Conservation (phyloP, 2,329 filamentous ascomycete species). For the Curvularia sp. region DNA sequence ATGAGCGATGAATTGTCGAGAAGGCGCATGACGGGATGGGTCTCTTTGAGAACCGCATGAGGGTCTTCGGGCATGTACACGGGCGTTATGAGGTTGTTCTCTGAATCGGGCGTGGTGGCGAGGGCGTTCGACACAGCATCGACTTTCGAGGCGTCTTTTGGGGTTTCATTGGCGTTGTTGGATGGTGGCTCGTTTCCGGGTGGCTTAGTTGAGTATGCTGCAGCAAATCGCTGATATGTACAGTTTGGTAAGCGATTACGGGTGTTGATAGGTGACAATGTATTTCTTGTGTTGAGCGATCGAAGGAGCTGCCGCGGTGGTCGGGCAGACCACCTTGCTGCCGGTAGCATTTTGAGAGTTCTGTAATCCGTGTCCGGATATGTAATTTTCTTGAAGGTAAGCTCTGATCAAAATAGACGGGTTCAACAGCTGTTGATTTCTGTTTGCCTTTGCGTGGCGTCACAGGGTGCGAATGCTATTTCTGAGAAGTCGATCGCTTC, state of each 20-base stretch:
- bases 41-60: slow-evolving; percentile 63
- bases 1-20: slow-evolving; percentile 68
- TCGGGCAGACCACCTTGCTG: slow-evolving; percentile 37
- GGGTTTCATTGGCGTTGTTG: slow-evolving; percentile 18
- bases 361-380: slow-evolving; percentile 3
- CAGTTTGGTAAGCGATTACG: slow-evolving; percentile 34
- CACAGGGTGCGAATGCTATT: slow-evolving; percentile 5
- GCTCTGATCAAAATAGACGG: slow-evolving; percentile 4
- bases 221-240: slow-evolving; percentile 18
- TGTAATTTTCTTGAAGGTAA: slow-evolving; percentile 1
- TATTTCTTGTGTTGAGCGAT: slow-evolving; percentile 33
- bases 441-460: slow-evolving; percentile 12
- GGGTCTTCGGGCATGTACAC: slow-evolving; percentile 69
- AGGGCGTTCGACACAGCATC: slow-evolving; percentile 56
- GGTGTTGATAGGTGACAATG: slow-evolving; percentile 28
- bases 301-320: slow-evolving; percentile 35
- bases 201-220: slow-evolving; percentile 22
- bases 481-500: slow-evolving; percentile 7
- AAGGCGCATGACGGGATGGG: slow-evolving; percentile 64
- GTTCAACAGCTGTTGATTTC: slow-evolving; percentile 1
- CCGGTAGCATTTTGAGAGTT: slow-evolving; percentile 33
- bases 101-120: slow-evolving; percentile 49
- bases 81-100: slow-evolving; percentile 63
- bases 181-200: slow-evolving; percentile 13
- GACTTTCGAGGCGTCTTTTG: slow-evolving; percentile 37